Base-by-base conservation (phyloP, 495 filamentous ascomycete genomes). In the Penicillium steckii region DNA sequence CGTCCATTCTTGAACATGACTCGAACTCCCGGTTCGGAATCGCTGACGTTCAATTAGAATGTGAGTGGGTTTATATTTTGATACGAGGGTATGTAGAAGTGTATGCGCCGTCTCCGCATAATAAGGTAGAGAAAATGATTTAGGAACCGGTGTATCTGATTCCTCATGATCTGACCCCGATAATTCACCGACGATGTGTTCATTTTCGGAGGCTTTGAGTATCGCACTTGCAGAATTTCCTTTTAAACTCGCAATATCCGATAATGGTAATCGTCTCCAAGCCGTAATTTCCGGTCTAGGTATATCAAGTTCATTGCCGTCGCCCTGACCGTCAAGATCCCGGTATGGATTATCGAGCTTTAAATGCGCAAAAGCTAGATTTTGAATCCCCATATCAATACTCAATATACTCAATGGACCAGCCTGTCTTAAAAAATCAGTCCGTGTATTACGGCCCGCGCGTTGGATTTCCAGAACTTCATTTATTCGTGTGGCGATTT, bases 1-100 rank as follows among this genome's bases (percentile, higher is more conserved):
- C 17, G 91, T 95, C 94, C 93, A 97, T 68, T 97, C 90, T 29
- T 84, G 81, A 3, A 97, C 81, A 6, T 82, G 78, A 0, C 79
- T 57, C 0, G 67, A 76, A 25, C 89, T 82, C 15, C 73, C 75
- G 9, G 84, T 85, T 22, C 94, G 88, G 69, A 87, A 95, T 1
- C 93, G 88, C 64, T 97, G 93, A 3, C 89, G 84, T 70, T 97
- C 93, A 48, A 97, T 91, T 1, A 97, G 78, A 33, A 97, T 75
- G 56, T 86, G 84, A 10, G 81, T 87, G 2, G 88, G 90, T 2
- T 72, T 67, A 10, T 73, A 75, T 61, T 50, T 49, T 59, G 69
- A 13, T 6, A 87, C 63, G 2, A 79, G 71, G 1, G 73, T 62
- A 2, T 60, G 71, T 47, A 92, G 56, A 7, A 96, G 76, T 6